A percentile compares a stretch with the other conserved stretches of the same genome.
These are phyloP conservation scores for Diaporthe velutina DNA, from an alignment of 2,329 filamentous ascomycete genomes.

Conservation along the genomic window DNA sequence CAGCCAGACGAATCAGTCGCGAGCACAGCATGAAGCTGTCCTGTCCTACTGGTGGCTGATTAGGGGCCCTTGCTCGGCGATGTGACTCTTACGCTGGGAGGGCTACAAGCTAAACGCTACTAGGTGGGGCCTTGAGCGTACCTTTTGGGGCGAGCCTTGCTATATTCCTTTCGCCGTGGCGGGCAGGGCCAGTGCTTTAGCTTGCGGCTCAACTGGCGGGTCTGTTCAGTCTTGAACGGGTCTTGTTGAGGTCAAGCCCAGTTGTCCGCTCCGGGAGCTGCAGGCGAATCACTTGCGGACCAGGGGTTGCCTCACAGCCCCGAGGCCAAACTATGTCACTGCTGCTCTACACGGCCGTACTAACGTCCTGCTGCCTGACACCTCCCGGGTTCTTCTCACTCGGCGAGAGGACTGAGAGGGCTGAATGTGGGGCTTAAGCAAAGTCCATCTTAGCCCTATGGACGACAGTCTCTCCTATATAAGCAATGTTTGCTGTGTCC, in stretches of 20 bases:
- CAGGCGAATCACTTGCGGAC: neutral
- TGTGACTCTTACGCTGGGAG: conserved; percentile 26
- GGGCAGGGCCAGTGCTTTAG: neutral
- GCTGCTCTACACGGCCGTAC: neutral
- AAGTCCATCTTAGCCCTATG: neutral
- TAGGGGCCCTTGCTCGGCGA: neutral
- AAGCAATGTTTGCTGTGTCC: conserved; percentile 7
- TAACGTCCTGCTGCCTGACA: conserved; percentile 1
- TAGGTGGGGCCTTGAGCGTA: neutral
- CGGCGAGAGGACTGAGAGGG: neutral
- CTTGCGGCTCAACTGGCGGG: conserved; percentile 11
- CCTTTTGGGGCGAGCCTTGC: neutral
- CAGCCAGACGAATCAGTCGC: neutral
- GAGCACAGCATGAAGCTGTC: neutral
- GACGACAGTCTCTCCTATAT: neutral
- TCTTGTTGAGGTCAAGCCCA: neutral
- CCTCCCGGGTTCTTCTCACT: neutral
- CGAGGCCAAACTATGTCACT: conserved; percentile 27
- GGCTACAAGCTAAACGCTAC: neutral
- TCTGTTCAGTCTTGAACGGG: neutral
- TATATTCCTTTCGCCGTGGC: neutral
- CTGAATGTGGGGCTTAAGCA: neutral
- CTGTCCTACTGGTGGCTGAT: neutral
- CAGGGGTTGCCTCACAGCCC: conserved; percentile 7
- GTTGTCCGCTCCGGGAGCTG: neutral